phyloP scores from a whole-genome alignment of 2,329 filamentous ascomycete genomes.

The Venturia carpophila region DNA sequence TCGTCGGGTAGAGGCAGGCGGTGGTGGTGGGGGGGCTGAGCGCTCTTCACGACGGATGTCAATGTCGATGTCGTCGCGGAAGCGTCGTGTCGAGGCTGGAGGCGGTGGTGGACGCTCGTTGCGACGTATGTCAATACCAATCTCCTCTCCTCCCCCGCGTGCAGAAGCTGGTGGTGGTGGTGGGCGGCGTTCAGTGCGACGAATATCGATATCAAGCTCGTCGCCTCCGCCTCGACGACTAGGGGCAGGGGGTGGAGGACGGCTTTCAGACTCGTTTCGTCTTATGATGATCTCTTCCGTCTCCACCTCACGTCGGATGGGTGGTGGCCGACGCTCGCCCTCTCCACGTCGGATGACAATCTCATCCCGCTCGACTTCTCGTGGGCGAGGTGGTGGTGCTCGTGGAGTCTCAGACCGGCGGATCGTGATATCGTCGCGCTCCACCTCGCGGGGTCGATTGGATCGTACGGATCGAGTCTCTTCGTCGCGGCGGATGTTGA shows the following conservation, averaged over 20 bases:
- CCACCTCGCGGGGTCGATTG: constrained; percentile 25
- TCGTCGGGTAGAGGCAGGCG: constrained; percentile 24
- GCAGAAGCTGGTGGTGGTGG: constrained; percentile 23
- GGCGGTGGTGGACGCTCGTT: constrained; percentile 25
- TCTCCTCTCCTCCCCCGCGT: constrained; percentile 38
- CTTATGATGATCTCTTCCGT: constrained; percentile 36
- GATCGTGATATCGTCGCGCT: constrained; percentile 41
- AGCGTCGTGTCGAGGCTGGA: constrained; percentile 22
- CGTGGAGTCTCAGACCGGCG: constrained; percentile 32
- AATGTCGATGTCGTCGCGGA: constrained; percentile 29
- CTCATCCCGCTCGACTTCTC: constrained; percentile 38
- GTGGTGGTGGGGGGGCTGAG: constrained; percentile 18
- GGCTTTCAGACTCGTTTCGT: constrained; percentile 25
- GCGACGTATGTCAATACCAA: constrained; percentile 37
- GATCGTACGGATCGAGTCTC: constrained; percentile 1
- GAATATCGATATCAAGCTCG: constrained; percentile 17
- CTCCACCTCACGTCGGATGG: constrained; percentile 28
- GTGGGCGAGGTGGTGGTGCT: constrained; percentile 25
- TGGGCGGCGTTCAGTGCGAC: not conserved
- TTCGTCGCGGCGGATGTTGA: constrained; percentile 17
- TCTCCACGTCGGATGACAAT: constrained; percentile 40
- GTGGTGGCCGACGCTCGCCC: constrained; percentile 22
- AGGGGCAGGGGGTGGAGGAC: not conserved
- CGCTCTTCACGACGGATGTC: constrained; percentile 22
- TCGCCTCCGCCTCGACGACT: constrained; percentile 16